Conservation (phyloP, 1,284 basidiomycete genomes). For the Agroathelia rolfsii region DNA sequence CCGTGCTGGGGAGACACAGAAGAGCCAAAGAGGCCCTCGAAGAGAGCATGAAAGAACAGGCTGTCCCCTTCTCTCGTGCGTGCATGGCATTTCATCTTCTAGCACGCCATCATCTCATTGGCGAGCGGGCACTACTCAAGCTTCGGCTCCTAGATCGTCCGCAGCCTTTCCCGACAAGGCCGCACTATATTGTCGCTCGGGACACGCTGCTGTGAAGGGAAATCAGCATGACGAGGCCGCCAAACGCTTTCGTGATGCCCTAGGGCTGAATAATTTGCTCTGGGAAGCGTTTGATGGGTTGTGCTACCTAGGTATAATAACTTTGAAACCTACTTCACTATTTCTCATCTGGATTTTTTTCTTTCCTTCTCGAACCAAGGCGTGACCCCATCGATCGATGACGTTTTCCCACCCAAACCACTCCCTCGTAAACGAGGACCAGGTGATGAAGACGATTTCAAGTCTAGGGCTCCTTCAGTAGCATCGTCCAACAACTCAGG, state of each 20-base stretch:
- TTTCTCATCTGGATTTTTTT: conserved; percentile 11
- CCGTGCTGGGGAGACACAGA: conserved; percentile 57
- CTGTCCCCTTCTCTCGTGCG: conserved; percentile 48
- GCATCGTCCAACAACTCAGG: conserved; percentile 52
- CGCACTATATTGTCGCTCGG: conserved; percentile 58
- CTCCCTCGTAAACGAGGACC: conserved; percentile 42
- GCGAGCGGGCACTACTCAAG: conserved; percentile 28
- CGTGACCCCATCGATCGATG: conserved; percentile 54
- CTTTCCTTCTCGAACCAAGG: conserved; percentile 30
- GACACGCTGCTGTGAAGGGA: conserved; percentile 61
- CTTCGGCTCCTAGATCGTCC: conserved; percentile 37
- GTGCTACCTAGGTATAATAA: conserved; percentile 64
- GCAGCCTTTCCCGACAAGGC: conserved; percentile 55
- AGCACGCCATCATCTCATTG: conserved; percentile 13
- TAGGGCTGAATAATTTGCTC: conserved; percentile 69
- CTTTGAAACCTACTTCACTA: conserved; percentile 3
- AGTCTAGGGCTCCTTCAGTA: conserved; percentile 18
- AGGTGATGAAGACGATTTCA: too few relatives aligned
- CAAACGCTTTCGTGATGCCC: conserved; percentile 61
- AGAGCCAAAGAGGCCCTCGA: conserved; percentile 66
- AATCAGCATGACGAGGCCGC: conserved; percentile 67
- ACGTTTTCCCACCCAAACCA: conserved; percentile 58
- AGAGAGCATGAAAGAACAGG: conserved; percentile 39
- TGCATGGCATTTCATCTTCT: conserved; percentile 12
- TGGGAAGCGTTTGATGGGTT: conserved; percentile 94